A percentile compares a stretch with the other conserved stretches of the same genome.
These are phyloP conservation scores for Irpex sp. DNA, from an alignment of 1,284 basidiomycete genomes.

Conservation along the genomic window DNA sequence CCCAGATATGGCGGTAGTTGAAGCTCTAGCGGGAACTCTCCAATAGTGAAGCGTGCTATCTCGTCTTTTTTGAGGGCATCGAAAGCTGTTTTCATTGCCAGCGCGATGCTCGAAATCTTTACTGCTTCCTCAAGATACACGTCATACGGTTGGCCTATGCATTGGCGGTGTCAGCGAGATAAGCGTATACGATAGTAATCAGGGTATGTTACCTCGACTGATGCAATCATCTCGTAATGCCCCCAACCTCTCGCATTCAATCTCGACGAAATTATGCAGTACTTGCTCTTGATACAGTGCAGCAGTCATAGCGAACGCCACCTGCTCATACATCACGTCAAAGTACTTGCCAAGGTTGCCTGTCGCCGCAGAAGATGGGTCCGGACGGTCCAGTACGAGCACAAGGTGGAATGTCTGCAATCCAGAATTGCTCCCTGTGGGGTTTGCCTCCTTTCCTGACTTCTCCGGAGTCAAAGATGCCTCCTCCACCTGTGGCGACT, in stretches of 20 bases:
- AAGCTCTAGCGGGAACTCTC: constrained; percentile 74
- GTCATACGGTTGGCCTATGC: constrained; percentile 51
- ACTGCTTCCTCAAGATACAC: constrained; percentile 59
- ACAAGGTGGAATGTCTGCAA: constrained; percentile 87
- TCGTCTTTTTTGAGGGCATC: constrained; percentile 69
- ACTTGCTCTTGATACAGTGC: constrained; percentile 88
- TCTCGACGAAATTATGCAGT: constrained; percentile 76
- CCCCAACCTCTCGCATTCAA: constrained; percentile 68
- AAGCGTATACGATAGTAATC: not conserved
- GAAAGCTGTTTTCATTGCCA: constrained; percentile 71
- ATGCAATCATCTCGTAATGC: constrained; percentile 67
- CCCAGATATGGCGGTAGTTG: constrained; percentile 81
- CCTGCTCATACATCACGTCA: constrained; percentile 83
- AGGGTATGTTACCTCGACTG: constrained; percentile 44
- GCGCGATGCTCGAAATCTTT: constrained; percentile 65
- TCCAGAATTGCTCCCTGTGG: not conserved
- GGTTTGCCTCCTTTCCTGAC: constrained; percentile 8
- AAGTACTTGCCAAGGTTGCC: constrained; percentile 78
- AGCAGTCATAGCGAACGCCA: constrained; percentile 85
- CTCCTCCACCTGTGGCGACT: constrained; percentile 22
- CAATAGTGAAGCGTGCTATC: constrained; percentile 73
- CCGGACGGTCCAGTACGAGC: constrained; percentile 84
- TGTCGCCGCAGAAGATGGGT: constrained; percentile 77
- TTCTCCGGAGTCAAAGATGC: constrained; percentile 21
- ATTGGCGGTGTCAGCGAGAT: constrained; percentile 1